Evolutionary conservation across 2,329 filamentous ascomycete species (phyloP).

Genomic region (Bipolaris sorokiniana): DNA sequence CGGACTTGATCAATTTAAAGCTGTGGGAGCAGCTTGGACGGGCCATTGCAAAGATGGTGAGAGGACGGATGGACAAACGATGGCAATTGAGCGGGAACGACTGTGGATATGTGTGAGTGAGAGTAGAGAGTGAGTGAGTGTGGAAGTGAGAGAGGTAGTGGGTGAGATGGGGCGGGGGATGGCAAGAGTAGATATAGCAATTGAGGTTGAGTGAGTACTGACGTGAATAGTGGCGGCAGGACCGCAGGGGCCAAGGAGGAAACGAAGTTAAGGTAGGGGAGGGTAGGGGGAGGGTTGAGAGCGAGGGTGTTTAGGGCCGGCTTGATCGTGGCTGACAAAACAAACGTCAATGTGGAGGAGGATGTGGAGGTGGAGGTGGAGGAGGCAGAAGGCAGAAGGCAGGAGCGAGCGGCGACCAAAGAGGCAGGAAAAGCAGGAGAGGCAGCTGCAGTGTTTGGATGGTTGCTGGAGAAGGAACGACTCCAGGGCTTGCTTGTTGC

Average conservation of each 20-base stretch:
- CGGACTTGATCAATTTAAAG: constrained; percentile 60
- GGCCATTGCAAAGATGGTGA: constrained; percentile 49
- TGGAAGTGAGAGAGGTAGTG: constrained; percentile 4
- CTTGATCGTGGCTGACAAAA: constrained; percentile 47
- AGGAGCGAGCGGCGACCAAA: constrained; percentile 3
- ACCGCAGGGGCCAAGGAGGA: constrained; percentile 26
- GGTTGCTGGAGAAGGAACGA: constrained; percentile 21
- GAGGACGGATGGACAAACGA: background rate
- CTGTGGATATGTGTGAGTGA: constrained; percentile 32
- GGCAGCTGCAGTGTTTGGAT: constrained; percentile 23
- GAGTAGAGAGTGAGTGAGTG: constrained; percentile 17
- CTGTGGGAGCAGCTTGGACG: constrained; percentile 56
- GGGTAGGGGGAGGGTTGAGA: constrained; percentile 31
- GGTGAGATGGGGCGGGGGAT: constrained; percentile 11
- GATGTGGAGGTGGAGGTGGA: background rate
- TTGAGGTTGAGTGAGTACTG: constrained; percentile 25
- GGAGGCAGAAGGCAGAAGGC: background rate
- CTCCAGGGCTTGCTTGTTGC: constrained; percentile 26
- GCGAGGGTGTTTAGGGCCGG: constrained; percentile 32
- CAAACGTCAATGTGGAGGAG: constrained; percentile 36
- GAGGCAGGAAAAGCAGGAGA: background rate
- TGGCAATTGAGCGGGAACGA: constrained; percentile 16
- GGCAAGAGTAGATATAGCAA: constrained; percentile 34
- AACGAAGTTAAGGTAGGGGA: background rate
- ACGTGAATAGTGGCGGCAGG: constrained; percentile 26